These are phyloP conservation scores for Clonostachys solani DNA, from an alignment of 2,329 filamentous ascomycete genomes.

Conservation along the genomic window DNA sequence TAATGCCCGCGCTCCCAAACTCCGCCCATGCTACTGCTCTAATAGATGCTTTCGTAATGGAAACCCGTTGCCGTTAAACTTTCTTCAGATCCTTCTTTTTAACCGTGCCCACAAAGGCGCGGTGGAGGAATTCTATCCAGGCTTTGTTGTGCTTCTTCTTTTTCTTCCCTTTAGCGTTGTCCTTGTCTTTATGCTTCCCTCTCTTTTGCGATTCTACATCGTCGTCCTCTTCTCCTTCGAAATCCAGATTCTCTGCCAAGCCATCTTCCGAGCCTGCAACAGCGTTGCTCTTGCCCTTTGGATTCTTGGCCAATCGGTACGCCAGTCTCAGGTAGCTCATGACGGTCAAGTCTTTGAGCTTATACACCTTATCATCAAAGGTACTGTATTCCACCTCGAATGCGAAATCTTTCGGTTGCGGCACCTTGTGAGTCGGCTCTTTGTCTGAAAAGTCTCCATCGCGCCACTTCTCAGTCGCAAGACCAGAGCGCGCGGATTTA, in stretches of 20 bases:
- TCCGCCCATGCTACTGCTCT: no score
- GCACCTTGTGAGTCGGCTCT: constrained; percentile 41
- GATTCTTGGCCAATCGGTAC: constrained; percentile 52
- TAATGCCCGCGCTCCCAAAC: no score
- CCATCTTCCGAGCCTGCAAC: constrained; percentile 13
- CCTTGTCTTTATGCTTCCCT: constrained; percentile 30
- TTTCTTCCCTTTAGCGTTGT: constrained; percentile 35
- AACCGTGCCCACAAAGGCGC: constrained; percentile 76
- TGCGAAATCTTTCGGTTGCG: constrained; percentile 59
- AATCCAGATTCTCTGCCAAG: constrained; percentile 13
- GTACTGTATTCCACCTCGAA: constrained; percentile 89
- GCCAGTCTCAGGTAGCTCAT: constrained; percentile 77
- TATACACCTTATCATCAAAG: constrained; percentile 69
- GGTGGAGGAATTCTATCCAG: constrained; percentile 73
- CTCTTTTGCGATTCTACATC: constrained; percentile 36
- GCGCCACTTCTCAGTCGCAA: constrained; percentile 39
- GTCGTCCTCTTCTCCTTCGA: not conserved
- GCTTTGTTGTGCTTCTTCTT: constrained; percentile 57
- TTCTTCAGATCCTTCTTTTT: constrained; percentile 60
- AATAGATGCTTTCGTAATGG: not conserved
- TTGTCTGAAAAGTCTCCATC: constrained; percentile 60
- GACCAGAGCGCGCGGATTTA: constrained; percentile 6
- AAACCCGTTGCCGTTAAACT: constrained; percentile 15
- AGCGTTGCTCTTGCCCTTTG: constrained; percentile 10
- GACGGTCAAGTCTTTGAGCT: constrained; percentile 79